These are phyloP conservation scores for Yamadazyma paraphyllophila DNA, from an alignment of 805 yeast species.

Conservation along the genomic window DNA sequence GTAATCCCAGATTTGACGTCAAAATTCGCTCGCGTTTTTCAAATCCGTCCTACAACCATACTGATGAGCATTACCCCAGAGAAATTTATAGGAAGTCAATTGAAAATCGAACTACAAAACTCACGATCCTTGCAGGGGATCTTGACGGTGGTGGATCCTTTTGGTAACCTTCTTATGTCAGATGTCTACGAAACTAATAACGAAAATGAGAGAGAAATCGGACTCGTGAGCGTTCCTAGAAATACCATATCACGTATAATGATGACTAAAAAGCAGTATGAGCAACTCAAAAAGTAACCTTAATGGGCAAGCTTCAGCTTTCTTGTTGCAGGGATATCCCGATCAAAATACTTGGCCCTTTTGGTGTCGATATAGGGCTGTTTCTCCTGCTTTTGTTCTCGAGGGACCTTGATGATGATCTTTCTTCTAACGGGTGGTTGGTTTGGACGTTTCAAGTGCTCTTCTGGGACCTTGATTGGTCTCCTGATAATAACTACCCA, in stretches of 20 bases:
- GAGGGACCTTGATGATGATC: slow-evolving; percentile 14
- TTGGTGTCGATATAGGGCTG: background rate
- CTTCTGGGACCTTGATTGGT: slow-evolving; percentile 19
- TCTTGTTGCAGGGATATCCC: background rate
- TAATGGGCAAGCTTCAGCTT: slow-evolving; percentile 4
- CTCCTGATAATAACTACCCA: slow-evolving; percentile 17
- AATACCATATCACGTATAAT: slow-evolving; percentile 30
- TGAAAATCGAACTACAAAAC: slow-evolving; percentile 29
- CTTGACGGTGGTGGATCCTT: slow-evolving; percentile 41
- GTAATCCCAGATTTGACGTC: slow-evolving; percentile 5
- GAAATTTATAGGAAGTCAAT: slow-evolving; percentile 29
- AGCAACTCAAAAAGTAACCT: background rate
- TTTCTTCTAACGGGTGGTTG: slow-evolving; percentile 12
- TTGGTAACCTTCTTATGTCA: slow-evolving; percentile 40
- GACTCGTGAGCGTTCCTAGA: slow-evolving; percentile 54
- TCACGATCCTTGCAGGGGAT: slow-evolving; percentile 35
- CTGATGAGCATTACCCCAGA: slow-evolving; percentile 16
- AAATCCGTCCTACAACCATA: background rate
- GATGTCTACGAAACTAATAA: slow-evolving; percentile 33
- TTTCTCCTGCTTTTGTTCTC: background rate
- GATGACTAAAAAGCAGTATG: slow-evolving; percentile 18
- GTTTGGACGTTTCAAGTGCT: slow-evolving; percentile 12
- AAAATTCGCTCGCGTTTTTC: background rate
- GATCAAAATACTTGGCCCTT: background rate
- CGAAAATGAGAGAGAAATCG: slow-evolving; percentile 37